phyloP scores from a whole-genome alignment of 2,329 filamentous ascomycete genomes.

The Biscogniauxia sp. region DNA sequence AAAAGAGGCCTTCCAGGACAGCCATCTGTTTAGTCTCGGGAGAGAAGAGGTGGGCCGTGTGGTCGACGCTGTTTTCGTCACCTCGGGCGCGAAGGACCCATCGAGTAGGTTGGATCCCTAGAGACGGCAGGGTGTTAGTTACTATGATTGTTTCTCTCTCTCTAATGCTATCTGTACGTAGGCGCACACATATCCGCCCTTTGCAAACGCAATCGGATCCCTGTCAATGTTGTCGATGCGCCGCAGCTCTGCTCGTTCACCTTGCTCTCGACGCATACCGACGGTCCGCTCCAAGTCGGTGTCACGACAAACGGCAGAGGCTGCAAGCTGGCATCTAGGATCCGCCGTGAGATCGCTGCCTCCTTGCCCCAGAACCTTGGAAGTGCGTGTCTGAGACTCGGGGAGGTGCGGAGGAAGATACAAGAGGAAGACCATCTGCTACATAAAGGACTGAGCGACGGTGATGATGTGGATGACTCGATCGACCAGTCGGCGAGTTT shows the following conservation, averaged over 20 bases:
- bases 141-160: not conserved
- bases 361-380: conserved; percentile 75
- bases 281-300: conserved; percentile 90
- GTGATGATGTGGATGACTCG: conserved; percentile 53
- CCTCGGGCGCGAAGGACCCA: conserved; percentile 49
- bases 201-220: conserved; percentile 79
- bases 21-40: conserved; percentile 73
- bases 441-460: conserved; percentile 34
- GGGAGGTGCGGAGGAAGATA: conserved; percentile 67
- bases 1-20: conserved; percentile 63
- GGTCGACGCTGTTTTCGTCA: conserved; percentile 93
- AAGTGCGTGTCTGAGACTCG: conserved; percentile 71
- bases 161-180: conserved; percentile 30
- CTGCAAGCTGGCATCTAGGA: conserved; percentile 87
- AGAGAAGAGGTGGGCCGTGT: conserved; percentile 72
- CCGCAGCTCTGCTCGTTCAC: conserved; percentile 86
- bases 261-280: conserved; percentile 81
- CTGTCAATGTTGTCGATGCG: conserved; percentile 88
- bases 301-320: conserved; percentile 94
- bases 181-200: conserved; percentile 67
- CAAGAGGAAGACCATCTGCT: conserved; percentile 67
- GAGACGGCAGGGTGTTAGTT: not conserved
- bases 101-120: conserved; percentile 31
- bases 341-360: conserved; percentile 83
- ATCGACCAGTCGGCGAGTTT: conserved; percentile 76